phyloP scores from a whole-genome alignment of 306 rosid genomes.

The Dalbergia cultrata region DNA sequence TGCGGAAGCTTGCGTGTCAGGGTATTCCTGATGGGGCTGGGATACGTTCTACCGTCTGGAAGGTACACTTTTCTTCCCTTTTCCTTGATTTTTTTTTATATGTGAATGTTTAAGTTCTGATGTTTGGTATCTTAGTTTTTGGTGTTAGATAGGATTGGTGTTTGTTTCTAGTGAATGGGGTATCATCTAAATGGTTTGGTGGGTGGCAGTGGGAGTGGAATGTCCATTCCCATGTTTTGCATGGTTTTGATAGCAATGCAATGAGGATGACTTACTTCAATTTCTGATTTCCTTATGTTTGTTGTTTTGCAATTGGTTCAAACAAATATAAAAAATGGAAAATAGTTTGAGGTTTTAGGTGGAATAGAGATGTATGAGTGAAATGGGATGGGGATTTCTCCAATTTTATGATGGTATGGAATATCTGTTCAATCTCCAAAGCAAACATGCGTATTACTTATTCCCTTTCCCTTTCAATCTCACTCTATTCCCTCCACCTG shows the following conservation, averaged over 20 bases:
- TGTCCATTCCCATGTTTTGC: neutral
- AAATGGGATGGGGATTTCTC: neutral
- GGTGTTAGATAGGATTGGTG: neutral
- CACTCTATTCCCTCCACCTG: neutral
- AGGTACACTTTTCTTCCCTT: constrained; percentile 54
- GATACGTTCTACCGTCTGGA: constrained; percentile 94
- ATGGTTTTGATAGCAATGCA: constrained; percentile 25
- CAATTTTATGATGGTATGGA: neutral
- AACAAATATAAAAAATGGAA: neutral
- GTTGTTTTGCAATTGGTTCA: neutral
- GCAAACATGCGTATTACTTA: neutral
- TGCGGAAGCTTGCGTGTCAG: constrained; percentile 81
- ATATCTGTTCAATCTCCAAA: neutral
- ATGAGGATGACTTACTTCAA: neutral
- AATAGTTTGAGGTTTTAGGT: constrained; percentile 14
- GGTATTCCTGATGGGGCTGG: constrained; percentile 95
- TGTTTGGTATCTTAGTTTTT: neutral
- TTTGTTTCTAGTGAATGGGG: neutral
- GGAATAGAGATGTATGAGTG: neutral
- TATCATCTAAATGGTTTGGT: neutral
- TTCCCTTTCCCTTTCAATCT: neutral
- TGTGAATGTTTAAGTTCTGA: neutral
- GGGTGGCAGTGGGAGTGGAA: neutral
- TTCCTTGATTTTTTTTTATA: neutral
- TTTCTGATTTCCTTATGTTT: neutral